A percentile compares a stretch with the other conserved stretches of the same genome.
These are phyloP conservation scores for Lactifluus piperatus DNA, from an alignment of 768 basidiomycete species.

Conservation along the genomic window DNA sequence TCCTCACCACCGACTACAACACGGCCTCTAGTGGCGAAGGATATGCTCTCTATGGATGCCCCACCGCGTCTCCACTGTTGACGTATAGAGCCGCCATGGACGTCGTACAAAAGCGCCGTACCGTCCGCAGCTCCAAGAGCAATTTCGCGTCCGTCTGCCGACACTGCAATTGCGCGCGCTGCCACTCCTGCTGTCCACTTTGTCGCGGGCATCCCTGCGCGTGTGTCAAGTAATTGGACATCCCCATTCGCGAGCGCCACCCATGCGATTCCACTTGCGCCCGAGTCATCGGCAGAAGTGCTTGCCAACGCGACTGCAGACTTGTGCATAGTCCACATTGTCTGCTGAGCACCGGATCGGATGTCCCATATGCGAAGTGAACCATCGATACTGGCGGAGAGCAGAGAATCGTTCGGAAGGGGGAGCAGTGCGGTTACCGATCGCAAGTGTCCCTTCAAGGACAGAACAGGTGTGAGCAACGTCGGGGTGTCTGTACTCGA, in stretches of 20 bases:
- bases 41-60: slow-evolving; percentile 5
- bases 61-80: slow-evolving; percentile 15
- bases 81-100: neutral
- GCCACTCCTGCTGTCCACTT: slow-evolving; percentile 3
- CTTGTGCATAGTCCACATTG: slow-evolving; percentile 10
- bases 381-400: slow-evolving; percentile 16
- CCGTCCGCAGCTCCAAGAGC: slow-evolving; percentile 13
- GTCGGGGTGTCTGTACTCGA: neutral
- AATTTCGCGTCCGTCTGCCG: slow-evolving; percentile 1
- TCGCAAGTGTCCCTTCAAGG: slow-evolving; percentile 14
- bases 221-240: slow-evolving; percentile 9
- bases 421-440: slow-evolving; percentile 13
- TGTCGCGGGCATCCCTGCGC: neutral
- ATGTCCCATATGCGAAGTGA: slow-evolving; percentile 18
- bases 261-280: neutral
- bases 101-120: slow-evolving; percentile 10
- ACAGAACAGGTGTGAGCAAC: slow-evolving; percentile 4
- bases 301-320: neutral
- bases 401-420: neutral
- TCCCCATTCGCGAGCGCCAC: slow-evolving; percentile 14
- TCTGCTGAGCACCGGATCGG: slow-evolving; percentile 4
- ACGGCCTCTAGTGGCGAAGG: slow-evolving; percentile 1
- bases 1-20: slow-evolving; percentile 19
- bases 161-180: slow-evolving; percentile 11
- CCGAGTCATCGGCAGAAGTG: neutral